Evolutionary conservation across 371 early-diverging fungal genomes (phyloP), one percentile per base, ranked within the genome.

Genomic region (Rhizopus delemar): DNA sequence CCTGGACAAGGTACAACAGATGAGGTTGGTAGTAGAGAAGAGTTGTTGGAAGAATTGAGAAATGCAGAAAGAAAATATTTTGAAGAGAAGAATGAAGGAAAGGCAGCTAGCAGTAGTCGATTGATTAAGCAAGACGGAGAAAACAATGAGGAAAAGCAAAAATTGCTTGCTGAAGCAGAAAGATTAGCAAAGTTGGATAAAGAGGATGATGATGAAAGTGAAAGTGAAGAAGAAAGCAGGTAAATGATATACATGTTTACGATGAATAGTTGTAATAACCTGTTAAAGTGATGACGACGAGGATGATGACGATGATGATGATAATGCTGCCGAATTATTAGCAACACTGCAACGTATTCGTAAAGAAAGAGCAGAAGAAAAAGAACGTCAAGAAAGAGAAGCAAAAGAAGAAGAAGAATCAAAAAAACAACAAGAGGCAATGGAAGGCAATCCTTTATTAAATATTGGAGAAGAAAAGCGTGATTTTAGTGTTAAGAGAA

Each of bases 331-430:
- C 38, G 91, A 91, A 65, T 67, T 98, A 41, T 56, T 97, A 71
- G 86, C 90, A 8, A 97, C 96, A 63, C 77, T 98, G 41, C 96
- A 94, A 68, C 95, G 95, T 76, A 98, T 98, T 57, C 93, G 94
- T 64, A 83, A 86, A 50, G 98, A 98, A 69, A 83, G 97, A 3
- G 93, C 93, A 0, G 93, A 93, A 59, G 96, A 95, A 64, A 90
- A 91, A 70, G 95, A 89, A 54, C 85, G 93, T n/a, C 81, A 90
- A 70, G 83, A 81, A 46, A 70, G 72, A 7, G 92, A 93, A 64
- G 77, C 71, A 38, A 78, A 84, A 56, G 73, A 71, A 60, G 78
- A 85, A 43, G 79, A 75, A 46, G 75, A 73, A 55, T 73, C 78
- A 22, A 74, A 75, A 69, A 76, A 85, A 59, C 74, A 86, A 72